Evolutionary conservation across 1,139 yeast genomes (phyloP), one percentile per base, ranked within the genome.

Genomic region (Protomyces macrosporus): DNA sequence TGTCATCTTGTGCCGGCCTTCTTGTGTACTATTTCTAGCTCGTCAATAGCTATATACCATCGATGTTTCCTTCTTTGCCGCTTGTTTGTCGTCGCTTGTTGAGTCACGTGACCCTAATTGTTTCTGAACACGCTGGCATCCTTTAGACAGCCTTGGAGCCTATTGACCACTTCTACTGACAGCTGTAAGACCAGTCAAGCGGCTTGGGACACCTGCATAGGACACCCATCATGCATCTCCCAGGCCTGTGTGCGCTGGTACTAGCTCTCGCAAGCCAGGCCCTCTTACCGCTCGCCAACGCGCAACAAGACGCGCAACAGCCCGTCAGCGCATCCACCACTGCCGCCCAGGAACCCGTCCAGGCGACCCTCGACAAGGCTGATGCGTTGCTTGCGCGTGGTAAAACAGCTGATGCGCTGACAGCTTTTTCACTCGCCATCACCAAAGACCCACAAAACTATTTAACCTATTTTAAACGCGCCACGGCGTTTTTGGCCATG

Each of bases 391-490:
- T 60, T 12, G 16, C 60, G 30, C 55, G 45, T 5, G 64, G 64
- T 1, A 45, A 40, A 10, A 53, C 45, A 7, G 37, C 30, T 7
- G 64, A 60, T 10, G 64, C 64, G 3, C 35, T 55, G n/a, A 45
- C 56, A 5, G 45, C 40, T n/a, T 60, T 35, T 35, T 16, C 56
- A 5, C 33, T n/a, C n/a, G 64, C 64, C 23, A 55, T 55, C 14
- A 23, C 33, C 6, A 37, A 45, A n/a, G 64, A 60, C 54, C 51
- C 42, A 10, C 34, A 48, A 6, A 73, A 75, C 68, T 74, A 73
- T 65, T 65, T 75, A 66, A 71, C 72, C n/a, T 66, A 71, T 45
- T 77, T 74, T 70, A 74, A 75, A 66, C 71, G 80, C 7, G 78
- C 77, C 5, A 73, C 76, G 1, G 76, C 76, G 34, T 72, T 74